phyloP scores from a whole-genome alignment of 164 flowering plant genomes.

The Vitis amurensis region DNA sequence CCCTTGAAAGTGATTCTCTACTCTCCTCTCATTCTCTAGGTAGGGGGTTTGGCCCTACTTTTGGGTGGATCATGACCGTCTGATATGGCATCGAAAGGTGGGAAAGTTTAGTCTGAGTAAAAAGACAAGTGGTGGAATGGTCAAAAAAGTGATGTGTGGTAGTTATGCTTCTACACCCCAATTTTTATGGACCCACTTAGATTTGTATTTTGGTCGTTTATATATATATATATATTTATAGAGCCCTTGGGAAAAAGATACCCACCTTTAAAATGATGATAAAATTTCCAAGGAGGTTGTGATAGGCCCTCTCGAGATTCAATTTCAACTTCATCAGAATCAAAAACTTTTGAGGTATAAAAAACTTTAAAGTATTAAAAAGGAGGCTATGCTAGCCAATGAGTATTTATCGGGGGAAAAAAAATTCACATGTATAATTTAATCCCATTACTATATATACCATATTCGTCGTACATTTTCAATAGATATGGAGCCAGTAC shows the following conservation, averaged over 20 bases:
- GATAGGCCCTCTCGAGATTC: too few relatives aligned
- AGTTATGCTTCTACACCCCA: neutral
- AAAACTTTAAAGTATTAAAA: too few relatives aligned
- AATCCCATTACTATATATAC: too few relatives aligned
- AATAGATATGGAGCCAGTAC: too few relatives aligned
- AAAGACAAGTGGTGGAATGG: constrained; percentile 10
- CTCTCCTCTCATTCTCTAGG: neutral
- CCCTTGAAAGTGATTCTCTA: neutral
- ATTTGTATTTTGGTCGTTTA: neutral
- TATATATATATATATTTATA: neutral
- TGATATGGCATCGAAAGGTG: neutral
- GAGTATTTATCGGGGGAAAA: too few relatives aligned
- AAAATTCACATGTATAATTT: too few relatives aligned
- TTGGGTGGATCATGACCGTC: neutral
- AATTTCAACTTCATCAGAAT: too few relatives aligned
- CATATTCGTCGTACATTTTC: too few relatives aligned
- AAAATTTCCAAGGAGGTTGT: too few relatives aligned
- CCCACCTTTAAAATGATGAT: neutral
- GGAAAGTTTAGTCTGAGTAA: neutral
- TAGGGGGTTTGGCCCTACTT: constrained; percentile 1
- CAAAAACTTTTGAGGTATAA: too few relatives aligned
- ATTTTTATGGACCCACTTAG: neutral
- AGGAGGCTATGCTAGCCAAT: too few relatives aligned
- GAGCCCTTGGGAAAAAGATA: neutral
- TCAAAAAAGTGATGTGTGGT: constrained; percentile 16